Evolutionary conservation across 192 early-diverging fungal genomes (phyloP), one percentile per base, ranked within the genome.

Genomic region (Coemansia sp.): DNA sequence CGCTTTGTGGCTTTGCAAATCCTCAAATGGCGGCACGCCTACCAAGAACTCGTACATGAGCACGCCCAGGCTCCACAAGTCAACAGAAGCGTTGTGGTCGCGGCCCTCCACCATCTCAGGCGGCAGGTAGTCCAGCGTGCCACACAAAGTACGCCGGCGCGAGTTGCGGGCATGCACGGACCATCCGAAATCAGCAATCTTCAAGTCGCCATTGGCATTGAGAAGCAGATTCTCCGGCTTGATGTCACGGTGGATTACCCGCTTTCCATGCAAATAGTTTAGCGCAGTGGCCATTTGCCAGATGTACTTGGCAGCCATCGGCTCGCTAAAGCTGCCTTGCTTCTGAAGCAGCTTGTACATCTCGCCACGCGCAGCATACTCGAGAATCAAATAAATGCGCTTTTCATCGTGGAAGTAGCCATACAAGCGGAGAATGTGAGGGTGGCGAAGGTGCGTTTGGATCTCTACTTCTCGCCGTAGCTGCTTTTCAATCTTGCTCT

Each of bases 121-220:
- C 6, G 95, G 87, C 37, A 98, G 68, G 63, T 98, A 98, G 69
- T 98, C 96, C 50, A 96, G 71, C 6, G 96, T 98, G 11, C 96
- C 96, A 61, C 96, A 98, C 15, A 96, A 59, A 0, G 96, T 98
- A 40, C 73, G 78, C 49, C 96, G 82, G 67, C 94, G 87, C 49
- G 80, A 76, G 48, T 84, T 81, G 13, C 85, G 87, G 26, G 91
- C 84, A 60, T 94, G 90, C 10, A 98, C 93, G 1, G 90, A 91
- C 95, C 95, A 98, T 1, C 95, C 95, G 82, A 98, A 98, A 78
- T 98, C 95, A 12, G 86, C 91, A 66, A 98, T 94, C 57, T 96
- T 96, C 38, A 98, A 79, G 55, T 94, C 90, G 23, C 91, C 94
- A 21, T 89, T 79, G 14, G 84, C 57, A n/a, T 88, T 91, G 18